Conservation (phyloP, 257 asterid species). For the Solanum gracilifrons region DNA sequence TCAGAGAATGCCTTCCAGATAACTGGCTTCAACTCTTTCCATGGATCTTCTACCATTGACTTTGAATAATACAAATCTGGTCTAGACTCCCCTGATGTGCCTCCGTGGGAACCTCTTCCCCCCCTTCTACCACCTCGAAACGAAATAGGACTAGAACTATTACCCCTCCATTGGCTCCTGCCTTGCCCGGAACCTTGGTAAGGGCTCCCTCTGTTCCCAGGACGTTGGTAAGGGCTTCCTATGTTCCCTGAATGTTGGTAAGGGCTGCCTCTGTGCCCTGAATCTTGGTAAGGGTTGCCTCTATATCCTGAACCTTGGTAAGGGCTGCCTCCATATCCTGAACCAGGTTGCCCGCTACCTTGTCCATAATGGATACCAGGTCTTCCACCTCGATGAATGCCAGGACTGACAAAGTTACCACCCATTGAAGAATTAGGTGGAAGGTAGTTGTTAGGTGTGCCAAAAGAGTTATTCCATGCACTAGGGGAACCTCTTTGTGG, state of each 20-base stretch:
- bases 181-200: conserved; percentile 27
- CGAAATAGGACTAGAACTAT: not conserved
- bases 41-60: conserved; percentile 85
- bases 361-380: conserved; percentile 24
- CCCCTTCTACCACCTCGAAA: not conserved
- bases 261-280: conserved; percentile 40
- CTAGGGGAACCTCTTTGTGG: conserved; percentile 25
- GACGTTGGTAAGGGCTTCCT: conserved; percentile 20
- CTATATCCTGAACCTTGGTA: conserved; percentile 30
- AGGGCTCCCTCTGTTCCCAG: conserved; percentile 38
- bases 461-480: conserved; percentile 21
- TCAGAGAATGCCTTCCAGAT: conserved; percentile 31
- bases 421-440: conserved; percentile 30
- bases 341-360: conserved; percentile 17
- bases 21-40: conserved; percentile 49
- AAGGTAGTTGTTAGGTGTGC: conserved; percentile 7
- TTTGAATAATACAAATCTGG: conserved; percentile 29
- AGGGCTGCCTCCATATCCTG: conserved; percentile 19
- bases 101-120: not conserved
- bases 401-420: conserved; percentile 16
- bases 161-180: conserved; percentile 29
- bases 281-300: conserved; percentile 22
- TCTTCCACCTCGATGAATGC: conserved; percentile 13
- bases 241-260: conserved; percentile 26
- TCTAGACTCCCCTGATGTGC: not conserved